phyloP scores from a whole-genome alignment of 1,139 yeast species.

The Saccharomyces uvarum region DNA sequence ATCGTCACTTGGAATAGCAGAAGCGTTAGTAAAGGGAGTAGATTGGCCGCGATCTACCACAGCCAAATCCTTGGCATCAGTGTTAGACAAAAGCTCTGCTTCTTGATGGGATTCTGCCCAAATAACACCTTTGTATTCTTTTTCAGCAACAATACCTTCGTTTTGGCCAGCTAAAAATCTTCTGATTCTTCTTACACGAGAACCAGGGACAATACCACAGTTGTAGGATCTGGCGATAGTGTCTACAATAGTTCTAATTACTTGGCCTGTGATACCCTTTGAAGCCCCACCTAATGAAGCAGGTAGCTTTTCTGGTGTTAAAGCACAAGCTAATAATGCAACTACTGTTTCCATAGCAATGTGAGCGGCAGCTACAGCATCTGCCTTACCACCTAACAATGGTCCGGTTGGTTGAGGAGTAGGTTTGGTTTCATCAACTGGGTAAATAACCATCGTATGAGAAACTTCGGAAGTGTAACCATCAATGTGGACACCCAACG shows the following conservation, averaged over 20 bases:
- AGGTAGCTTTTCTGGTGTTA: constrained; percentile 70
- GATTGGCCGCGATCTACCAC: constrained; percentile 30
- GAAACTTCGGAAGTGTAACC: constrained; percentile 85
- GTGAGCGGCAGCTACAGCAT: constrained; percentile 81
- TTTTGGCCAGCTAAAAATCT: constrained; percentile 94
- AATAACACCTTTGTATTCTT: constrained; percentile 84
- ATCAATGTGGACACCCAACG: constrained; percentile 85
- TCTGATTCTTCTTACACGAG: constrained; percentile 83
- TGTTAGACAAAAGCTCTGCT: constrained; percentile 42
- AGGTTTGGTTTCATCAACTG: constrained; percentile 38
- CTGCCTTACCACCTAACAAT: constrained; percentile 75
- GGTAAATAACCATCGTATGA: constrained; percentile 80
- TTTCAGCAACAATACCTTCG: constrained; percentile 83
- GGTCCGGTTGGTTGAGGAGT: constrained; percentile 59
- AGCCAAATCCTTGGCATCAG: constrained; percentile 37
- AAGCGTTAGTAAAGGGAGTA: constrained; percentile 31
- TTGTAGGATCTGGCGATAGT: constrained; percentile 70
- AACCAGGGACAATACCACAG: constrained; percentile 84
- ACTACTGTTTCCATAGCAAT: constrained; percentile 80
- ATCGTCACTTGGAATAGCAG: constrained; percentile 67
- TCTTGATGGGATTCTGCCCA: constrained; percentile 88
- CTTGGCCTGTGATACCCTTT: constrained; percentile 50
- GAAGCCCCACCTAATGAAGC: constrained; percentile 22
- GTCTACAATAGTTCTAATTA: constrained; percentile 71
- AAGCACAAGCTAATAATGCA: constrained; percentile 62